Evolutionary conservation across 2,329 filamentous ascomycete genomes (phyloP), one percentile per base, ranked within the genome.

Genomic region (Colletotrichum scovillei): DNA sequence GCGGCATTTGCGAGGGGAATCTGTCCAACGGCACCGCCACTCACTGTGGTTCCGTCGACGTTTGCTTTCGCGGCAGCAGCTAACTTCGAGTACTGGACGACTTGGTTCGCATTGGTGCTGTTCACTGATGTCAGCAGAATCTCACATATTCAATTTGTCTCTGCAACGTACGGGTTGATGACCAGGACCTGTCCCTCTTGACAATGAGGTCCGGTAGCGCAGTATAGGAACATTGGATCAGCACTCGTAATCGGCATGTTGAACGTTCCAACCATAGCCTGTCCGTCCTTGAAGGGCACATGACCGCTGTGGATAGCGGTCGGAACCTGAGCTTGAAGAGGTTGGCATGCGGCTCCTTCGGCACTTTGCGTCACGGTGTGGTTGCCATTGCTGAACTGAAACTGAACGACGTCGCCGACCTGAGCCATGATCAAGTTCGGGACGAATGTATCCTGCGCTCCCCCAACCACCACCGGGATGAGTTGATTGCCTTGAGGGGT

Each of bases 211-310:
- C 80, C 83, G 2, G 84, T 84, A 0, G 86, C 85, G 69, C 87
- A 89, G 77, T 89, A 89, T 38, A 87, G 74, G 78, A 86, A 89
- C 71, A 88, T 84, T 6, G 87, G 82, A 2, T 84, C 81, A 0
- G 83, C 81, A 70, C 80, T 82, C 32, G 82, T 83, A 22, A 89
- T 78, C 12, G 82, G 81, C 77, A 89, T 82, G 69, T 82, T 86
- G 76, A 88, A 89, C 1, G 83, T 85, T 0, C 84, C 84, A 7
- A 86, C 84, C 0, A 77, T 81, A 3, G 77, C 78, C 64, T 84
- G 81, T 0, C 81, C 82, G 8, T 76, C 80, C 14, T 77, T 4
- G 35, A 80, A 86, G 0, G 84, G 82, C 11, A 86, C 83, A 59
- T 85, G 83, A 0, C 84, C 84, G 56, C 82, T 84, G 69, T 86